These are phyloP conservation scores for Pleurotus eryngii DNA, from an alignment of 768 basidiomycete genomes.

Conservation along the genomic window DNA sequence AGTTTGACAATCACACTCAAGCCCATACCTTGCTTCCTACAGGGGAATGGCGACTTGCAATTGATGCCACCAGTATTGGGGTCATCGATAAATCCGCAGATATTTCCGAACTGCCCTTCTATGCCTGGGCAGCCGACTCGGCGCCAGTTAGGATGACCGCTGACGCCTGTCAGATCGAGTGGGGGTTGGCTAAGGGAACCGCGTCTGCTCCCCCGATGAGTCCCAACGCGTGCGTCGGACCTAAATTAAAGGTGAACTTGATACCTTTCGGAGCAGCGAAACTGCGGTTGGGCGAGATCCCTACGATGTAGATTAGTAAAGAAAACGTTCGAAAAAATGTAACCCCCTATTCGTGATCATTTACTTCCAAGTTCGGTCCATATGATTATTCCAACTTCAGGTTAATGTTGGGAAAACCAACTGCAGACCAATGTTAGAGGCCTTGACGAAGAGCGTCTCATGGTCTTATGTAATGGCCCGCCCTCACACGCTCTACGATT, in stretches of 20 bases:
- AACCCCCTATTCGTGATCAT: too few species aligned
- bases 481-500: too few species aligned
- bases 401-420: too few species aligned
- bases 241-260: conserved; percentile 29
- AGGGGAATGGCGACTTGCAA: conserved; percentile 34
- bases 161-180: conserved; percentile 34
- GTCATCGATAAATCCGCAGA: conserved; percentile 27
- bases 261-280: conserved; percentile 39
- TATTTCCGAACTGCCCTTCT: conserved; percentile 28
- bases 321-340: too few species aligned
- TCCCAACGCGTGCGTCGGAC: conserved; percentile 29
- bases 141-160: conserved; percentile 38
- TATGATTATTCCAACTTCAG: too few species aligned
- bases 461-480: too few species aligned
- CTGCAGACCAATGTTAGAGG: too few species aligned
- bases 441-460: too few species aligned
- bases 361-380: too few species aligned
- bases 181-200: conserved; percentile 29
- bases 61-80: conserved; percentile 33
- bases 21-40: conserved; percentile 37
- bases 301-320: conserved; percentile 22
- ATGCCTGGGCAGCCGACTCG: conserved; percentile 36
- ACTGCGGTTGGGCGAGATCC: conserved; percentile 37
- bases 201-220: conserved; percentile 33
- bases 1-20: conserved; percentile 37